Conservation (phyloP, 208 protist species). For the Trypanosoma caninum region DNA sequence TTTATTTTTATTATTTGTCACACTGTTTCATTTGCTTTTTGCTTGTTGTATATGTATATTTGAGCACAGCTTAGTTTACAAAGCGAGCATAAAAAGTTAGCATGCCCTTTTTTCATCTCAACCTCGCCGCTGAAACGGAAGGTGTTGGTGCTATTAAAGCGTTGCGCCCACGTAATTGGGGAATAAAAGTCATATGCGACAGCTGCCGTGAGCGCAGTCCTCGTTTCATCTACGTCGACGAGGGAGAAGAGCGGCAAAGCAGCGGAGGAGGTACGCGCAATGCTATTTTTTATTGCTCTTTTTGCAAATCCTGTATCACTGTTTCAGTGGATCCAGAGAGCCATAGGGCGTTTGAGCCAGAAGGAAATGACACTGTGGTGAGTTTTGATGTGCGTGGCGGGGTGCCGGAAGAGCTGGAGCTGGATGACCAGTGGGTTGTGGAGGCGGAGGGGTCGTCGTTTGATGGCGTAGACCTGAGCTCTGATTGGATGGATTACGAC, state of each 20-base stretch:
- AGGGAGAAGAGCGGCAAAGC: slow-evolving; percentile 32
- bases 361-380: slow-evolving; percentile 22
- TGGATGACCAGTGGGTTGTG: slow-evolving; percentile 65
- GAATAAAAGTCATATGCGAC: slow-evolving; percentile 49
- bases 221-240: slow-evolving; percentile 54
- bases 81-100: not conserved
- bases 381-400: slow-evolving; percentile 63
- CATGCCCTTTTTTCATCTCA: slow-evolving; percentile 62
- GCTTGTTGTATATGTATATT: no score
- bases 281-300: slow-evolving; percentile 48
- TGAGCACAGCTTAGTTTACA: no score
- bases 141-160: slow-evolving; percentile 41
- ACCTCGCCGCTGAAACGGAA: slow-evolving; percentile 52
- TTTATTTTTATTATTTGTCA: not conserved
- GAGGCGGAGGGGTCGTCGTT: slow-evolving; percentile 30
- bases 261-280: slow-evolving; percentile 56
- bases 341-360: slow-evolving; percentile 6
- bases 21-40: not conserved
- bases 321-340: slow-evolving; percentile 29
- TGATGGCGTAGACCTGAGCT: slow-evolving; percentile 50
- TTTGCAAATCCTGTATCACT: slow-evolving; percentile 48
- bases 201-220: slow-evolving; percentile 47
- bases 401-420: slow-evolving; percentile 49
- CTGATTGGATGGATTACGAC: slow-evolving; percentile 78
- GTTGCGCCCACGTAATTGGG: slow-evolving; percentile 33